These are phyloP conservation scores for Naganishia friedmannii DNA, from an alignment of 768 basidiomycete genomes.

Conservation along the genomic window DNA sequence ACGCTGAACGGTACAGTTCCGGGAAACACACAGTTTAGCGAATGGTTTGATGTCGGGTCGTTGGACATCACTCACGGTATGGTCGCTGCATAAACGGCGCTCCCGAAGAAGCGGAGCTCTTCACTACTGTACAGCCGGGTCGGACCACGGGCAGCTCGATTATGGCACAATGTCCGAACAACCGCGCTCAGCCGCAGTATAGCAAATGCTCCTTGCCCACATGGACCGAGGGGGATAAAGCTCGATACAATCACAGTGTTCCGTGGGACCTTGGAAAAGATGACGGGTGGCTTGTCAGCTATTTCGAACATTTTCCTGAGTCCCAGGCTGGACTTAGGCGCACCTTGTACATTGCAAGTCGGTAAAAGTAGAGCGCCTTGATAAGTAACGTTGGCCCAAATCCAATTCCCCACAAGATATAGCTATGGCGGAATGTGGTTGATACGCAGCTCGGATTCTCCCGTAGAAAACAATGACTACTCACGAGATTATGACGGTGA, in stretches of 20 bases:
- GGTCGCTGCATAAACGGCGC: slow-evolving; percentile 27
- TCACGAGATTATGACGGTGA: slow-evolving; percentile 58
- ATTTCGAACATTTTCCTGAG: too few relatives aligned
- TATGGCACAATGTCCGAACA: slow-evolving; percentile 27
- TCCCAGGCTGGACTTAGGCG: neutral
- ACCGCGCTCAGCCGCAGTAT: slow-evolving; percentile 43
- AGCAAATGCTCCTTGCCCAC: slow-evolving; percentile 61
- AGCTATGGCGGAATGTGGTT: slow-evolving; percentile 19
- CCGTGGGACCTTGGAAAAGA: neutral
- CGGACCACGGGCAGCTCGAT: neutral
- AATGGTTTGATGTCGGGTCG: neutral
- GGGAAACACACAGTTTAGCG: neutral
- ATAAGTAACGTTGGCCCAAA: slow-evolving; percentile 66
- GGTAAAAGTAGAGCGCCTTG: slow-evolving; percentile 63
- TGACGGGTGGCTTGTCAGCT: neutral
- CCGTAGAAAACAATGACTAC: neutral
- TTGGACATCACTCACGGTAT: slow-evolving; percentile 27
- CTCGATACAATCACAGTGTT: slow-evolving; percentile 38
- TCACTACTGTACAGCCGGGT: slow-evolving; percentile 22
- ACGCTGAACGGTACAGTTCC: neutral
- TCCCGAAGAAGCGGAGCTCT: slow-evolving; percentile 25
- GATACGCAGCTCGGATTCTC: neutral
- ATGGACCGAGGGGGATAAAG: slow-evolving; percentile 71
- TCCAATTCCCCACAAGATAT: slow-evolving; percentile 58
- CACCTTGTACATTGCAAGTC: slow-evolving; percentile 56